A percentile compares a stretch with the other conserved stretches of the same genome.
Conservation (phyloP, 2,329 filamentous ascomycete genomes). For the Aureobasidium namibiae region DNA sequence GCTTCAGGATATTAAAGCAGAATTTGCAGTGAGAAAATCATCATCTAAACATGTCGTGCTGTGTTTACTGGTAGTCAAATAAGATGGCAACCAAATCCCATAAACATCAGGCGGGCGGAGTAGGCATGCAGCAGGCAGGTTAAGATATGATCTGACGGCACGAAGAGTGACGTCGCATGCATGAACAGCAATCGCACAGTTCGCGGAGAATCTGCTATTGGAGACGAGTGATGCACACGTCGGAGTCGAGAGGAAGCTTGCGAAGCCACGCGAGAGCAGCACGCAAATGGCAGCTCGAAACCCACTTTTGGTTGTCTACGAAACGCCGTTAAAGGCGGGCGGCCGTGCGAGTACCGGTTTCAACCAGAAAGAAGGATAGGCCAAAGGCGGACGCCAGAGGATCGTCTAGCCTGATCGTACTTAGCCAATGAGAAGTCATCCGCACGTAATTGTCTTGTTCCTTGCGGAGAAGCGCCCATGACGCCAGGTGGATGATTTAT, state of each 20-base stretch:
- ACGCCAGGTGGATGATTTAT: slow-evolving; percentile 9
- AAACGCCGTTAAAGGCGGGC: slow-evolving; percentile 9
- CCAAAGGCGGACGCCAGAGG: slow-evolving; percentile 13
- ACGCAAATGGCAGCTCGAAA: slow-evolving; percentile 12
- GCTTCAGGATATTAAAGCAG: slow-evolving; percentile 9
- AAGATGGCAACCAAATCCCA: background rate
- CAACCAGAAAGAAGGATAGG: slow-evolving; percentile 6
- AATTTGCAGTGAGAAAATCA: slow-evolving; percentile 5
- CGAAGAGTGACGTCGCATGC: slow-evolving; percentile 8
- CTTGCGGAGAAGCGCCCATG: slow-evolving; percentile 10
- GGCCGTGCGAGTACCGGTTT: slow-evolving; percentile 11
- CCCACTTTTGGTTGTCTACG: slow-evolving; percentile 12
- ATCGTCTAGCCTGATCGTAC: slow-evolving; percentile 11
- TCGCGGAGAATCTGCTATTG: slow-evolving; percentile 12
- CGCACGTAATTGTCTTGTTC: slow-evolving; percentile 12
- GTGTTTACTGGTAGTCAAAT: slow-evolving; percentile 3
- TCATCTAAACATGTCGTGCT: background rate
- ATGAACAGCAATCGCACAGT: background rate
- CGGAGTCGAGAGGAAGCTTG: slow-evolving; percentile 5
- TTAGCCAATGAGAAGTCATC: slow-evolving; percentile 8
- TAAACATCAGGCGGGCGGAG: background rate
- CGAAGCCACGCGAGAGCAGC: slow-evolving; percentile 14
- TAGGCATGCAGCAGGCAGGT: slow-evolving; percentile 1
- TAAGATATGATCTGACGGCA: slow-evolving; percentile 4
- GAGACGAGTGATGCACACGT: slow-evolving; percentile 7